These are phyloP conservation scores for Wickerhamiella lipophila DNA, from an alignment of 805 yeast species.

Conservation along the genomic window DNA sequence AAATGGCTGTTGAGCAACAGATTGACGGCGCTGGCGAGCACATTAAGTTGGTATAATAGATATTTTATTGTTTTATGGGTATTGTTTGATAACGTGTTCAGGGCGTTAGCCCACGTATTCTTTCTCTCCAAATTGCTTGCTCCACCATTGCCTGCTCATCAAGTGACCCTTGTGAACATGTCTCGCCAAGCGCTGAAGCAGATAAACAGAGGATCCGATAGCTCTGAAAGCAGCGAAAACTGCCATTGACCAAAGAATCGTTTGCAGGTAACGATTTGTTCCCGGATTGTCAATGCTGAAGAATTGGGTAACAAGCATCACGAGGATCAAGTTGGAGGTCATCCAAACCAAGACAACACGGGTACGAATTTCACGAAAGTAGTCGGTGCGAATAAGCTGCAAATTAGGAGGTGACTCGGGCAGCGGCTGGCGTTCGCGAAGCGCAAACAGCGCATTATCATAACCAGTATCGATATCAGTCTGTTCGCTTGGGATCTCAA, in stretches of 20 bases:
- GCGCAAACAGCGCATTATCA: constrained; percentile 57
- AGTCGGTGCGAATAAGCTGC: constrained; percentile 46
- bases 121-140: constrained; percentile 8
- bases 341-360: constrained; percentile 94
- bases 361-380: constrained; percentile 88
- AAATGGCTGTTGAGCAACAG: too few species aligned
- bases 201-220: constrained; percentile 61
- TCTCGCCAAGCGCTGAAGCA: constrained; percentile 32
- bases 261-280: constrained; percentile 63
- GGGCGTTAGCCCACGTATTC: background rate
- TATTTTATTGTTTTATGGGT: background rate
- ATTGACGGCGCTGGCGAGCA: too few species aligned
- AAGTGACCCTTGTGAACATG: constrained; percentile 21
- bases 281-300: constrained; percentile 53
- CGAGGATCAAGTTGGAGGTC: constrained; percentile 63
- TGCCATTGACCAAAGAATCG: constrained; percentile 89
- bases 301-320: constrained; percentile 79
- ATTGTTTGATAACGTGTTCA: background rate
- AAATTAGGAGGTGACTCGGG: constrained; percentile 35
- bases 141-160: constrained; percentile 16
- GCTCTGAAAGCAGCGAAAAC: constrained; percentile 72
- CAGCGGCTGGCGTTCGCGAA: constrained; percentile 55
- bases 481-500: constrained; percentile 58
- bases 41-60: too few species aligned
- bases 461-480: constrained; percentile 72